phyloP scores from a whole-genome alignment of 371 early-diverging fungal species.

The Mortierella polycephala region DNA sequence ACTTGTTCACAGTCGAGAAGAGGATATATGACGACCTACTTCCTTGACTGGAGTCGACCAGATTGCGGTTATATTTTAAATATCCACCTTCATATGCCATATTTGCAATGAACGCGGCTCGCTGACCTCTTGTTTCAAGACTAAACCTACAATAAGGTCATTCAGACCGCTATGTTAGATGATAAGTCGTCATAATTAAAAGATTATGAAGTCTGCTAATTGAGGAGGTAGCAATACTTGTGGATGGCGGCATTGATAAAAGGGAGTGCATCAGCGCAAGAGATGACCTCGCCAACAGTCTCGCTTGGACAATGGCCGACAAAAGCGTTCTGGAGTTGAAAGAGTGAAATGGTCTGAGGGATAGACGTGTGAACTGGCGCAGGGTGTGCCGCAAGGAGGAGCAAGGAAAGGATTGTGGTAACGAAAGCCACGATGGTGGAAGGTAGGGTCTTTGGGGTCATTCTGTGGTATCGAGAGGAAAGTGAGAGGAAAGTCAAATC shows the following conservation, averaged over 20 bases:
- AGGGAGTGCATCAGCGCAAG: constrained; percentile 47
- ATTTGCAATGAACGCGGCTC: constrained; percentile 47
- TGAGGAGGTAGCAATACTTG: constrained; percentile 12
- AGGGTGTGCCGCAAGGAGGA: neutral
- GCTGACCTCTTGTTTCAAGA: constrained; percentile 35
- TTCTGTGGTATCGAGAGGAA: neutral
- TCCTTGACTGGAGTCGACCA: constrained; percentile 25
- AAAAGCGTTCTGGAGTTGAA: constrained; percentile 25
- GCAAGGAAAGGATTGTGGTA: neutral
- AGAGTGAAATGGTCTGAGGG: constrained; percentile 9
- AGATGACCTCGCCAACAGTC: constrained; percentile 29
- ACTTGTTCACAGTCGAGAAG: neutral
- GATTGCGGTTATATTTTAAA: constrained; percentile 41
- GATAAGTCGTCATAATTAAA: neutral
- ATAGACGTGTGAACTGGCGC: neutral
- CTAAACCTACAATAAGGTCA: constrained; percentile 14
- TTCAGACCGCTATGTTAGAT: neutral
- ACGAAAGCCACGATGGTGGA: neutral
- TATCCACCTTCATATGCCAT: constrained; percentile 45
- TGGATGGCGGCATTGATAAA: constrained; percentile 46
- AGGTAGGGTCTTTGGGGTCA: neutral
- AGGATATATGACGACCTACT: constrained; percentile 22
- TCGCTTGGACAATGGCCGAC: constrained; percentile 22
- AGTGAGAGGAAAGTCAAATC: neutral
- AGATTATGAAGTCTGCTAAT: neutral